Evolutionary conservation across 75 land plant species (phyloP).

Genomic region (Pseudotsuga menziesii): DNA sequence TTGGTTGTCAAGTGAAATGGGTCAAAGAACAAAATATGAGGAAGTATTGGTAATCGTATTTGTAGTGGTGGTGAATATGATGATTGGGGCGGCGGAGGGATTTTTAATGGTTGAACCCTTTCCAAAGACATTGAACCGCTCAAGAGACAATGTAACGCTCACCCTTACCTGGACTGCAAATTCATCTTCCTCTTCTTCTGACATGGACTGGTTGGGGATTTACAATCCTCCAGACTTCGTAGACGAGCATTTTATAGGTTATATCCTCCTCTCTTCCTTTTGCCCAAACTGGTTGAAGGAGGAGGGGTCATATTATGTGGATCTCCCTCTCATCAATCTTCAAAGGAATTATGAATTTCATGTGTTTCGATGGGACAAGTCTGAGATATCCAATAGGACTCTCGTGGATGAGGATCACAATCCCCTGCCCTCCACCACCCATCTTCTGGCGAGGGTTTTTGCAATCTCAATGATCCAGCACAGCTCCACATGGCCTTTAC

Average conservation of each 20-base stretch:
- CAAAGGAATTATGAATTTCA: slow-evolving; percentile 65
- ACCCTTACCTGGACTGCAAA: slow-evolving; percentile 32
- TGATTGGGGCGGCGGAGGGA: too few species aligned
- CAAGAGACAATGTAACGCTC: slow-evolving; percentile 46
- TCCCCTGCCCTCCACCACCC: slow-evolving; percentile 64
- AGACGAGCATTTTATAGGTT: slow-evolving; percentile 68
- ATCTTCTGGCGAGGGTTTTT: slow-evolving; percentile 53
- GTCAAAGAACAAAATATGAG: too few species aligned
- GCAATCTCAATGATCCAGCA: slow-evolving; percentile 50
- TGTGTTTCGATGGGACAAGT: slow-evolving; percentile 56
- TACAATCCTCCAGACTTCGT: slow-evolving; percentile 69
- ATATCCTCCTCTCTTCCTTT: slow-evolving; percentile 45
- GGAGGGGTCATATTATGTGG: slow-evolving; percentile 39
- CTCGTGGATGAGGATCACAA: slow-evolving; percentile 60
- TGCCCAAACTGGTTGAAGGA: slow-evolving; percentile 25
- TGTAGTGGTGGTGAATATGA: too few species aligned
- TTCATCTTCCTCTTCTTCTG: slow-evolving; percentile 30
- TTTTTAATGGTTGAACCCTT: neutral
- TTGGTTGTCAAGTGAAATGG: too few species aligned
- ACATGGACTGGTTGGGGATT: slow-evolving; percentile 80
- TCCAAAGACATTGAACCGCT: slow-evolving; percentile 32
- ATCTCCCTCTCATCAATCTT: slow-evolving; percentile 61
- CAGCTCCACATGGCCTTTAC: slow-evolving; percentile 76
- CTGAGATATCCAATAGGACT: slow-evolving; percentile 20
- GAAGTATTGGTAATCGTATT: too few species aligned